Evolutionary conservation across 2,329 filamentous ascomycete genomes (phyloP), one percentile per base, ranked within the genome.

Genomic region (Kalmusia sp.): DNA sequence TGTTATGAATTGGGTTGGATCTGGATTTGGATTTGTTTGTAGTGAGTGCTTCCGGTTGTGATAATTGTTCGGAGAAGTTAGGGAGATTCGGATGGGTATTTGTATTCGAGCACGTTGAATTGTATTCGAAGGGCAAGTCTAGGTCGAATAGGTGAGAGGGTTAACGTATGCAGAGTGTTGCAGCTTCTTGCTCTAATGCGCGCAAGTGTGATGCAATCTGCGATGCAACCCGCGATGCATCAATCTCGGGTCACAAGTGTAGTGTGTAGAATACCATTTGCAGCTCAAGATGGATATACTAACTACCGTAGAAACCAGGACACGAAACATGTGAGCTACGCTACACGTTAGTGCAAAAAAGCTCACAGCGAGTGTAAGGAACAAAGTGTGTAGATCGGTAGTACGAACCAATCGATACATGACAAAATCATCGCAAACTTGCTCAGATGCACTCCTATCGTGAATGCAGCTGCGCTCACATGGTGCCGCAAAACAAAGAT

Each of bases 181-280:
- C 17, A 21, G 17, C 3, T 48, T 39, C 17, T 27, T 38, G n/a
- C 45, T 48, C 45, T 38, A 38, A 48, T 30, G 7, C 25, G 45
- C 45, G 33, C 45, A 30, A 24, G 19, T 22, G n/a, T n/a, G n/a
- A n/a, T n/a, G n/a, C n/a, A n/a, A 27, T 22, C 17, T 15, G 28
- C 19, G 3, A 21, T 5, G 8, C 7, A 11, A 7, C 5, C 21
- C n/a, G 17, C 14, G 14, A 11, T n/a, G 2, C 3, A 31, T 5
- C 12, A 11, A 14, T 35, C 6, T 6, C 12, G 3, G 22, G 3
- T 27, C 3, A 9, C 21, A 12, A 2, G 4, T 21, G 17, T 24
- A 22, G 15, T n/a, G n/a, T 24, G 27, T 21, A 33, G 17, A 1
- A 22, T 7, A 15, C n/a, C n/a, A n/a, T n/a, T n/a, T n/a, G n/a